Evolutionary conservation across 805 yeast species (phyloP), one percentile per base, ranked within the genome.

Genomic region (Schwanniomyces sp.): DNA sequence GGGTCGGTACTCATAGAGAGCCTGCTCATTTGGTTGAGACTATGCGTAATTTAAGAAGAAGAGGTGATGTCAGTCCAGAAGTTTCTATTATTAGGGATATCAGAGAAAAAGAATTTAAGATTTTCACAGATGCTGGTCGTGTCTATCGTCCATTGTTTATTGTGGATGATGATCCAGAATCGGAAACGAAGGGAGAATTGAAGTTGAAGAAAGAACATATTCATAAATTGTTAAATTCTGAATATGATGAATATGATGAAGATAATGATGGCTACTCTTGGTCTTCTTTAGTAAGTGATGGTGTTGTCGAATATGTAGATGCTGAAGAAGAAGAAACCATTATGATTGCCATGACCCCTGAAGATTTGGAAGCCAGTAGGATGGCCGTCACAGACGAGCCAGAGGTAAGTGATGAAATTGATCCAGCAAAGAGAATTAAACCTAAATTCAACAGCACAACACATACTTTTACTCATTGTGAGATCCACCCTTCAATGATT

Each of bases 261-360:
- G 80, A 76, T 45, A 79, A 76, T 41, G 84, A 78, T 46, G 65
- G 72, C 10, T 91, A 79, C 64, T 88, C 91, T 3, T 94, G 99
- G 99, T 77, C 86, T 1, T 82, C 91, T 6, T 76, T 94, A 55
- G 82, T 94, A 21, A 80, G 76, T 46, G 86, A 84, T 52, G 99
- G 99, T 64, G 78, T 92, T 47, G 92, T 92, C 40, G 99, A 94
- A 70, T 94, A 94, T 62, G 87, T 94, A 49, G 99, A 94, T 71
- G 99, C 98, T 9, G 99, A 94, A 70, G 99, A 94, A 76, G 99
- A 94, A 67, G 99, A 94, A 73, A 91, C 98, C 0, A 88, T 90
- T 45, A 86, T 94, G 89, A 94, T 94, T 73, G 97, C 99, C 34
- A 94, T 94, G 99, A 86, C 96, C 14, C 97, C 96, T 2, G 99